phyloP scores from a whole-genome alignment of 768 basidiomycete species.

The Suillus occidentalis region DNA sequence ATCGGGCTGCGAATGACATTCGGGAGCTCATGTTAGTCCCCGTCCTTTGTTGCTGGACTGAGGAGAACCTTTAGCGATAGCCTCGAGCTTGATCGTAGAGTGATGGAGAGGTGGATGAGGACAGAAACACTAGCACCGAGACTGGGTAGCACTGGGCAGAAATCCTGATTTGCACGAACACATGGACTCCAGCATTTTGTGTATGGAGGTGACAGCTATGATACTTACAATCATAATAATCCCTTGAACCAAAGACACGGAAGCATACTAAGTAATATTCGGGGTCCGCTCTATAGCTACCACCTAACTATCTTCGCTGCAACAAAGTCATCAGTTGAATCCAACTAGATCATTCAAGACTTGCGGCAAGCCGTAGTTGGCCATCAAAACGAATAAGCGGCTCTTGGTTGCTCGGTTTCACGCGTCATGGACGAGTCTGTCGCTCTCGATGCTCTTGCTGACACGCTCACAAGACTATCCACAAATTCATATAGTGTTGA shows the following conservation, averaged over 20 bases:
- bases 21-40: background rate
- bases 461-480: slow-evolving; percentile 57
- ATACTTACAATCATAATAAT: too few species aligned
- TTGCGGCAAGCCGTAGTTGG: background rate
- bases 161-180: too few species aligned
- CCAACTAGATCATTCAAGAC: background rate
- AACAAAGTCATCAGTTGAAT: background rate
- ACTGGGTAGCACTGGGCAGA: too few species aligned
- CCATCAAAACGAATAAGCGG: background rate
- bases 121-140: too few species aligned
- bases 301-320: background rate
- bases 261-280: background rate
- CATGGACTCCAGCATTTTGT: too few species aligned
- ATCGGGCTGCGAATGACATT: background rate
- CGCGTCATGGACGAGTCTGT: slow-evolving; percentile 54
- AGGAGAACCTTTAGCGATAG: background rate
- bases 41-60: background rate
- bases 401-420: background rate
- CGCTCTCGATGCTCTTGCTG: slow-evolving; percentile 62
- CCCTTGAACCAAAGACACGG: too few species aligned
- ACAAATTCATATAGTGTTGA: slow-evolving; percentile 59
- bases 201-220: too few species aligned
- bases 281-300: background rate
- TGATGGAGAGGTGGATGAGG: background rate
- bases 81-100: background rate